A percentile compares a stretch with the other conserved stretches of the same genome.
Conservation (phyloP, 371 early-diverging fungal genomes). For the Scutellospora calospora region DNA sequence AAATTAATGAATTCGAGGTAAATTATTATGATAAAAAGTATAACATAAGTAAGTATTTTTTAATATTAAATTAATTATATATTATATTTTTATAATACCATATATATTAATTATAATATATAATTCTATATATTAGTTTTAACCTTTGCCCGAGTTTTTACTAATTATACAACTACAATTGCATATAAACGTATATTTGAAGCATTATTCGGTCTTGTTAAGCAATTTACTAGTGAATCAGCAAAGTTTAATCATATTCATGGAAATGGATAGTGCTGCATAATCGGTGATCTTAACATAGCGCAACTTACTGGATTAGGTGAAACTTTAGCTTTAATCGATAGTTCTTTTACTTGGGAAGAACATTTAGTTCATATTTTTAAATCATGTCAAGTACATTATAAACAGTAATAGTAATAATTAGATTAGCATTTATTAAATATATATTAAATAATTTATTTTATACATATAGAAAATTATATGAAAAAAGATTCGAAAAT, state of each 20-base stretch:
- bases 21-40: neutral
- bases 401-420: neutral
- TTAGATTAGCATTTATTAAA: neutral
- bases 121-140: neutral
- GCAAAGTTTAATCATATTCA: neutral
- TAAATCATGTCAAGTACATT: neutral
- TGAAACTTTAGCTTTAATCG: neutral
- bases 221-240: neutral
- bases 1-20: neutral
- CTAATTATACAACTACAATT: neutral
- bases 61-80: neutral
- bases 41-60: neutral
- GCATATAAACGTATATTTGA: constrained; percentile 1
- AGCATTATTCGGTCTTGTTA: neutral
- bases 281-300: neutral
- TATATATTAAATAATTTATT: neutral
- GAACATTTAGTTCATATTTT: neutral
- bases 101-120: constrained; percentile 6
- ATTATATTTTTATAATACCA: neutral
- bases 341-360: neutral
- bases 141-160: neutral
- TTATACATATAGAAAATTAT: neutral
- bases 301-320: neutral
- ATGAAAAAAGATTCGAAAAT: neutral
- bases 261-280: neutral